Evolutionary conservation across 2,329 filamentous ascomycete species (phyloP), one percentile per base, ranked within the genome.

Genomic region (Colletotrichum navitas): DNA sequence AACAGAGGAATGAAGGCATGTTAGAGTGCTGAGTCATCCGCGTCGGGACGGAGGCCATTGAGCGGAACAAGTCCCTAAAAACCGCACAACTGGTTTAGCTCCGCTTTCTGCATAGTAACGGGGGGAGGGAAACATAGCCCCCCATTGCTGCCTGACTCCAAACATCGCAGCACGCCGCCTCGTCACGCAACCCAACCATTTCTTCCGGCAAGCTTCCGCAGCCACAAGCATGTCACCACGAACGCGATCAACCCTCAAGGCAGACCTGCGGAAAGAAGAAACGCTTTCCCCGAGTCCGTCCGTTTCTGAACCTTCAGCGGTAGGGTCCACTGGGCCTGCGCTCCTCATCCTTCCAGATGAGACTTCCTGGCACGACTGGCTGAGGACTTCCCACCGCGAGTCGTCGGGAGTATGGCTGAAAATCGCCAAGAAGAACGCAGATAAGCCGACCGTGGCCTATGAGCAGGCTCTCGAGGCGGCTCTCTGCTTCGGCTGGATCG

Each of bases 401-500:
- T 66, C 76, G 0, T 63, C 78, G 0, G 85, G 85, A 0, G 74
- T 88, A 63, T 85, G 86, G 80, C 79, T 88, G 21, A 82, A 85
- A 62, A 79, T 88, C 32, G 81, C 82, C 58, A 88, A 88, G 68
- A 88, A 87, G 68, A 67, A 77, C 26, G 82, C 83, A 1, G 76
- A 78, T 4, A 78, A 82, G n/a, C 73, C 80, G 1, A 85, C 85
- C 0, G 78, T 89, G 18, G 83, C 82, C 21, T 84, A 85, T 76
- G 83, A 75, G 71, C 79, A 89, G 76, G 88, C 88, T 1, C 82
- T 91, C 24, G 86, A 90, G 75, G 79, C 82, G 43, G 88, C 88
- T 1, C 81, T 91, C 8, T 90, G 88, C 76, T 87, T 86, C 75
- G 89, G 89, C 52, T 91, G 89, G 89, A 91, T 91, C 68, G 88